phyloP scores from a whole-genome alignment of 805 yeast genomes.

The Sugiyamaella chiloensis region DNA sequence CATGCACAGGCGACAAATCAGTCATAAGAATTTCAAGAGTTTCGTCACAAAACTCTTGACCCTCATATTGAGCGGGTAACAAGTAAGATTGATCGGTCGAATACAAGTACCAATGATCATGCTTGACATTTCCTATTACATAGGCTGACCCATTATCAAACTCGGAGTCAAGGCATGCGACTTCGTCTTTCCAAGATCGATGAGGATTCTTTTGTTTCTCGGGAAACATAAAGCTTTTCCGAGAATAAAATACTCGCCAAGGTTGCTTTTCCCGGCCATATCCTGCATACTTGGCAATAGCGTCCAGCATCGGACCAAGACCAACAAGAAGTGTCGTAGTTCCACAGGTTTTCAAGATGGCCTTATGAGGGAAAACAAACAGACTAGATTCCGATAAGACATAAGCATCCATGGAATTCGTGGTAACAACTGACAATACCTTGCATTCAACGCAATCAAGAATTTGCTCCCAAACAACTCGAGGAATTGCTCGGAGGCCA shows the following conservation, averaged over 20 bases:
- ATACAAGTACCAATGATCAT: conserved; percentile 90
- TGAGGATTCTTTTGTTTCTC: conserved; percentile 77
- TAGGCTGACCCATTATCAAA: conserved; percentile 65
- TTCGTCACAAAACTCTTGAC: conserved; percentile 45
- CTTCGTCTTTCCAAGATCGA: conserved; percentile 80
- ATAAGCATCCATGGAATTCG: conserved; percentile 71
- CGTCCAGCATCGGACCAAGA: conserved; percentile 57
- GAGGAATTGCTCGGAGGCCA: conserved; percentile 60
- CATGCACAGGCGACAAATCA: conserved; percentile 56
- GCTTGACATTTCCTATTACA: conserved; percentile 73
- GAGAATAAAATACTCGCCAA: conserved; percentile 77
- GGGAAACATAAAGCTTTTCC: conserved; percentile 93
- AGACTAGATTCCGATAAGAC: conserved; percentile 84
- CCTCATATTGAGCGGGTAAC: not conserved
- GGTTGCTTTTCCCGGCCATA: conserved; percentile 40
- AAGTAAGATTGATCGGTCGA: conserved; percentile 46
- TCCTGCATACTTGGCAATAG: conserved; percentile 44
- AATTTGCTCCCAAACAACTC: conserved; percentile 64
- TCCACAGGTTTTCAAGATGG: conserved; percentile 92
- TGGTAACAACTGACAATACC: conserved; percentile 72
- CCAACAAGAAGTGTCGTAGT: conserved; percentile 88
- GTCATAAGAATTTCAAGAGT: conserved; percentile 93
- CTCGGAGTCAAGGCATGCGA: conserved; percentile 59
- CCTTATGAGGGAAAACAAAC: conserved; percentile 81
- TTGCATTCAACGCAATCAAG: conserved; percentile 85